Percentiles rank a stretch among this genome's conserved stretches.
phyloP scores from a whole-genome alignment of 2,329 filamentous ascomycete species.

The Hypoxylon sp. region DNA sequence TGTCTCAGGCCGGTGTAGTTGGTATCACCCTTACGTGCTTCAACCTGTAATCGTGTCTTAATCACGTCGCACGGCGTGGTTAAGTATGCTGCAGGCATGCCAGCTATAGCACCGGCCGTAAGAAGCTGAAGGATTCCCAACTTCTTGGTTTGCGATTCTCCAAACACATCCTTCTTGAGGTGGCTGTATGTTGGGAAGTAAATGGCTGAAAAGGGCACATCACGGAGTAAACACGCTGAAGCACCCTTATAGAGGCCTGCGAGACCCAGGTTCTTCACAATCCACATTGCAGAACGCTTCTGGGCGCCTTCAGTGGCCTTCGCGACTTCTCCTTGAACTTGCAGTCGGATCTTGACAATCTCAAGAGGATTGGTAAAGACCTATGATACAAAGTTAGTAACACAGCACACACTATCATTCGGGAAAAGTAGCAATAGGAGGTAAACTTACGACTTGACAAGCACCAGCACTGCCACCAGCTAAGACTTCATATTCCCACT shows the following conservation, averaged over 20 bases:
- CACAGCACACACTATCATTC: not conserved
- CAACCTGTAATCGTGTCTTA: conserved; percentile 98
- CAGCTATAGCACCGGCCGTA: conserved; percentile 92
- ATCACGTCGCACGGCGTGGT: conserved; percentile 99
- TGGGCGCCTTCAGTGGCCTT: conserved; percentile 87
- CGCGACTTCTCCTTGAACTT: conserved; percentile 95
- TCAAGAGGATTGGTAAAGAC: conserved; percentile 98
- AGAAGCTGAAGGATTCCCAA: conserved; percentile 92
- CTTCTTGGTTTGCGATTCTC: conserved; percentile 88
- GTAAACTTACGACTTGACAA: conserved; percentile 89
- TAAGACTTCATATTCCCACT: conserved; percentile 79
- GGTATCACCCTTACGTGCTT: conserved; percentile 94
- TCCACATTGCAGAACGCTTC: conserved; percentile 96
- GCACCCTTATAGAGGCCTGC: conserved; percentile 97
- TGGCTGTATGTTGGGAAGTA: conserved; percentile 99
- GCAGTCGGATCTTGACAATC: conserved; percentile 98
- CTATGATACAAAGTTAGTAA: conserved; percentile 54
- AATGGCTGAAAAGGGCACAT: conserved; percentile 98
- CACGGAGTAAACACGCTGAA: conserved; percentile 91
- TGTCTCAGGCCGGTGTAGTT: conserved; percentile 90
- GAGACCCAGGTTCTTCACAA: conserved; percentile 93
- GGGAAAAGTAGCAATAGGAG: not conserved
- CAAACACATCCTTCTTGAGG: conserved; percentile 93
- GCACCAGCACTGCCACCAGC: conserved; percentile 91
- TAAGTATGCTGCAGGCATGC: conserved; percentile 92